Evolutionary conservation across 2,329 filamentous ascomycete species (phyloP), one percentile per base, ranked within the genome.

Genomic region (Ophiostoma ips): DNA sequence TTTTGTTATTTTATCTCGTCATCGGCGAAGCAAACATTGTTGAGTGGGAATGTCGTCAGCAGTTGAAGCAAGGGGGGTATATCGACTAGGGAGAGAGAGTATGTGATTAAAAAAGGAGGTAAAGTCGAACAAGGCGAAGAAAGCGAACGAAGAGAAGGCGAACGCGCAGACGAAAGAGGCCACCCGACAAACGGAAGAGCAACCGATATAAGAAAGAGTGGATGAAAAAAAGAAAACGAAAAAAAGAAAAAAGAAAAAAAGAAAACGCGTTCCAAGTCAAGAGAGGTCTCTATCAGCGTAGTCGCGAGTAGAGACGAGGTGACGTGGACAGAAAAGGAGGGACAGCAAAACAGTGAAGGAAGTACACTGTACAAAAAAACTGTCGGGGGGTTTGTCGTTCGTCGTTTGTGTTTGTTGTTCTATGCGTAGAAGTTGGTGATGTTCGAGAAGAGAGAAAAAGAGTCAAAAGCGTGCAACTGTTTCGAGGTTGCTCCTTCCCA

Each of bases 241-340:
- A 30, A 18, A 37, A 46, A 43, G 38, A 11, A 35, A 13, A 33
- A 24, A 24, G 3, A 18, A 51, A 43, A 21, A 11, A 38, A 43
- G 37, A 36, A 47, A 50, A 50, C 50, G 50, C 50, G 50, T 52
- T 49, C 47, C 18, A 52, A 34, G 21, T 30, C 38, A 35, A 43
- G 46, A 30, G 41, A 46, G 49, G 33, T 47, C 33, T 34, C 37
- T 41, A 24, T 30, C 31, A 47, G 38, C 38, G 40, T 43, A n/a
- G 40, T 43, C 24, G 40, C 28, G 40, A 16, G 40, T 16, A 30
- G 15, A 36, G 35, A 36, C n/a, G n/a, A n/a, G n/a, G n/a, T n/a
- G 24, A 38, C 12, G 40, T 10, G 12, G 24, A 43, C 5, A 13
- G 5, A 3, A 31, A 43, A 30, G 24, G n/a, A 43, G 38, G 24